Percentiles rank a stretch among this genome's conserved stretches.
phyloP scores from a whole-genome alignment of 768 basidiomycete species.

The Lentinula sp. region DNA sequence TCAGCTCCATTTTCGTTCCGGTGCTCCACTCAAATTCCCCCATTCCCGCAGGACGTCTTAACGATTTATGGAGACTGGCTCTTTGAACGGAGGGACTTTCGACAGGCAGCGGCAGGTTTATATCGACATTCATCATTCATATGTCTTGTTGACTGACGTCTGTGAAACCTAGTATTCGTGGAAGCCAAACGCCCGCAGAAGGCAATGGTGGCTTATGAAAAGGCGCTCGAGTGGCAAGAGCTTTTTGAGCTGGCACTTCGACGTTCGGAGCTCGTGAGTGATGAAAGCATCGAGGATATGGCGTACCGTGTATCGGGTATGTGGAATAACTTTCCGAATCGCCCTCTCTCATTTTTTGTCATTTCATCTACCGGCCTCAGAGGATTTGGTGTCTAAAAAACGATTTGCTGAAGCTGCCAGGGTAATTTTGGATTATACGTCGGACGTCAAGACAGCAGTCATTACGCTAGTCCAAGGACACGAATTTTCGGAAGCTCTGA shows the following conservation, averaged over 20 bases:
- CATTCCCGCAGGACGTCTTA: slow-evolving; percentile 48
- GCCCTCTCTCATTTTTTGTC: not conserved
- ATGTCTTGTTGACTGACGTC: slow-evolving; percentile 5
- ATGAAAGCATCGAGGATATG: slow-evolving; percentile 55
- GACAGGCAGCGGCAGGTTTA: slow-evolving; percentile 77
- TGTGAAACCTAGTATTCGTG: slow-evolving; percentile 54
- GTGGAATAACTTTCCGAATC: slow-evolving; percentile 15
- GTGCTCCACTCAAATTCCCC: slow-evolving; percentile 9
- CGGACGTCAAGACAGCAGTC: slow-evolving; percentile 73
- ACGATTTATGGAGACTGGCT: slow-evolving; percentile 82
- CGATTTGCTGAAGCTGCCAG: slow-evolving; percentile 74
- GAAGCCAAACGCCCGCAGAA: slow-evolving; percentile 60
- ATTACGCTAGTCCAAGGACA: slow-evolving; percentile 75
- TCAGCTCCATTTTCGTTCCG: not conserved
- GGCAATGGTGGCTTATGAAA: slow-evolving; percentile 86
- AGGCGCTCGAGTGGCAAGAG: slow-evolving; percentile 85
- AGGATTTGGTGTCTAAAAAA: slow-evolving; percentile 78
- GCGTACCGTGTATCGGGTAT: slow-evolving; percentile 79
- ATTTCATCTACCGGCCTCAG: slow-evolving; percentile 29
- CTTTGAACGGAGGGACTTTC: slow-evolving; percentile 78
- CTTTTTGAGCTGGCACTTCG: slow-evolving; percentile 74
- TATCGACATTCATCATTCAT: slow-evolving; percentile 1
- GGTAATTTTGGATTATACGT: slow-evolving; percentile 78
- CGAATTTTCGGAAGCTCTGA: slow-evolving; percentile 81
- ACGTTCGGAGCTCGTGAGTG: slow-evolving; percentile 29